Percentiles rank a stretch among this genome's conserved stretches.
Conservation (phyloP, 2,329 filamentous ascomycete genomes). For the Aspergillus puulaauensis region DNA sequence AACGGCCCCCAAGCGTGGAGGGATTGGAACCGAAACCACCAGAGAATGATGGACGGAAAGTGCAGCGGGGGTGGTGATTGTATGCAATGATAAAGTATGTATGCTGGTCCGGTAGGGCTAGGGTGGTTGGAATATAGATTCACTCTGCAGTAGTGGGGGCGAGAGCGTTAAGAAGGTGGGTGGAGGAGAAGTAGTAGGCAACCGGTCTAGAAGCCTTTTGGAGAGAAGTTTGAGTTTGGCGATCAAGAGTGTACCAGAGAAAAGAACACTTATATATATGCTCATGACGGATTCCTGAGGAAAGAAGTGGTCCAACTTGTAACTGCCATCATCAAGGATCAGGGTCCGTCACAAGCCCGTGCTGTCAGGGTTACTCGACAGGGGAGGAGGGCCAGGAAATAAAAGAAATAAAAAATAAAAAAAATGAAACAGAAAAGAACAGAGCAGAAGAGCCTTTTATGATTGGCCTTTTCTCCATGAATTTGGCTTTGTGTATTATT, state of each 20-base stretch:
- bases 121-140: neutral
- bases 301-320: constrained; percentile 18
- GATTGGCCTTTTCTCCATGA: constrained; percentile 8
- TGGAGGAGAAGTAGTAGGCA: neutral
- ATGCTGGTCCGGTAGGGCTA: neutral
- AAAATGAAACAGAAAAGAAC: neutral
- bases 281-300: constrained; percentile 18
- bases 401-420: no score
- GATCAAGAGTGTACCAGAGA: constrained; percentile 5
- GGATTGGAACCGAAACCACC: neutral
- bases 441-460: neutral
- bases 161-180: neutral
- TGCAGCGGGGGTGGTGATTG: neutral
- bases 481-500: constrained; percentile 4
- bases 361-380: constrained; percentile 18
- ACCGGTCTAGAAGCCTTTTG: neutral
- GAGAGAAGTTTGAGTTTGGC: neutral
- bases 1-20: neutral
- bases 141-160: neutral
- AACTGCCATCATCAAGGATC: constrained; percentile 17
- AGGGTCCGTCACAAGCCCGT: constrained; percentile 24
- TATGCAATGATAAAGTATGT: neutral
- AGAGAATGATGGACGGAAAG: neutral
- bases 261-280: constrained; percentile 16
- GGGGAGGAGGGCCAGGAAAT: constrained; percentile 4